Evolutionary conservation across 1,284 basidiomycete species (phyloP), one percentile per base, ranked within the genome.

Genomic region (Microbotryomycetes sp.): DNA sequence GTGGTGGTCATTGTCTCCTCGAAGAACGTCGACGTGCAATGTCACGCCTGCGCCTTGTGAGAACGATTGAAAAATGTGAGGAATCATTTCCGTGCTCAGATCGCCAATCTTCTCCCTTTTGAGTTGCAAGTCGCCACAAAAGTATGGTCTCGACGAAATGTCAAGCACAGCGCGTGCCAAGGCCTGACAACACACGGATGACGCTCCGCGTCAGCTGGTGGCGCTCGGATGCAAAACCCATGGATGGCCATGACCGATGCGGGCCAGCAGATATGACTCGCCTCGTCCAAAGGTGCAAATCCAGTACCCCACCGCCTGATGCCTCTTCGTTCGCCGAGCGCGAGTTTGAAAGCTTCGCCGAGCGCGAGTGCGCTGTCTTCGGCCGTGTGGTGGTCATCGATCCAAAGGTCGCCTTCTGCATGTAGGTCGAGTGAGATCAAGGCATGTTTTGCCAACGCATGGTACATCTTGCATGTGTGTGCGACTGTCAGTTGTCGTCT

Each of bases 351-450:
- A 18, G 91, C 94, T 54, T 72, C 71, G 13, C 71, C 73, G 23
- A 74, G 57, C 15, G 73, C 73, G 26, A 74, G 59, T 18, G 72
- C 67, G 45, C 67, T 83, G 86, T 83, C 81, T 88, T 91, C 92
- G 81, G 94, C 91, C 50, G 94, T 91, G 79, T 99, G 96, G 76
- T 99, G 96, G 78, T 99, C 96, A 77, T 99, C 96, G 65, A 98
- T 97, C 84, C 87, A 90, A 18, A 98, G 81, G 76, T 99, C 96
- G 54, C 96, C 96, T 72, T 89, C 85, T 77, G 92, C 97, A 71
- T 87, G 86, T 77, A 98, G 81, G 15, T 82, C 84, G 58, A 99
- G 80, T 0, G 89, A 92, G 84, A 93, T 88, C 65, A 60, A 60
- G 13, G 88, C 84, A 78, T 97, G 92, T 75, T 96, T 96, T 45